Evolutionary conservation across 2,329 filamentous ascomycete species (phyloP), one percentile per base, ranked within the genome.

Genomic region (Ascochyta pisi): DNA sequence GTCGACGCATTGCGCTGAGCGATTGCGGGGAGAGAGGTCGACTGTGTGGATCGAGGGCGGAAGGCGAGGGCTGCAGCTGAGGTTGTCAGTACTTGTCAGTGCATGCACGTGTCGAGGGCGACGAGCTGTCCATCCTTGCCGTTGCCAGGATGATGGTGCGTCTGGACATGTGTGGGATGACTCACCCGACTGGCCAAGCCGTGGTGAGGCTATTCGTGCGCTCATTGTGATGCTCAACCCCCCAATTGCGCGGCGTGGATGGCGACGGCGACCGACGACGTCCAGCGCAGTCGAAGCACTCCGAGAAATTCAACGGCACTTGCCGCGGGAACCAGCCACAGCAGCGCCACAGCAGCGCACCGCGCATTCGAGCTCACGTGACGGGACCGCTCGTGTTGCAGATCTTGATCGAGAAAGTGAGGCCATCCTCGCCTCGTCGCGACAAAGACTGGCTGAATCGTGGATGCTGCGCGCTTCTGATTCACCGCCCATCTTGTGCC

Each of bases 181-280:
- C 81, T 54, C 82, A 91, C 89, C 85, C 73, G 82, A 80, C 69
- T 81, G 79, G 52, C 83, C 79, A 66, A 89, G 78, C 78, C 84
- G 84, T 79, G 85, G 79, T 67, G 86, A 81, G 65, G 87, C 86
- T 70, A 86, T 78, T 75, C 84, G 83, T 67, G 89, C 76, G 77
- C 82, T 90, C 89, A 91, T 92, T 71, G 62, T 50, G 69, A 68
- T 67, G 66, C 57, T 61, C 54, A 49, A 43, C 50, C 41, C 53
- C 57, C 50, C 70, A 65, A 68, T 67, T 62, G 62, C 62, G 60
- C 50, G 57, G 58, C 57, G 63, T 46, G 54, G 67, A 63, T 63
- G 62, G 41, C 47, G 45, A 27, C 47, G 53, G 41, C 47, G 46
- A 27, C 47, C 51, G 26, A 10, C 16, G 53, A 41, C 27, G 61